Evolutionary conservation across 1,139 yeast genomes (phyloP).

Genomic region (Pichiaceae sp.): DNA sequence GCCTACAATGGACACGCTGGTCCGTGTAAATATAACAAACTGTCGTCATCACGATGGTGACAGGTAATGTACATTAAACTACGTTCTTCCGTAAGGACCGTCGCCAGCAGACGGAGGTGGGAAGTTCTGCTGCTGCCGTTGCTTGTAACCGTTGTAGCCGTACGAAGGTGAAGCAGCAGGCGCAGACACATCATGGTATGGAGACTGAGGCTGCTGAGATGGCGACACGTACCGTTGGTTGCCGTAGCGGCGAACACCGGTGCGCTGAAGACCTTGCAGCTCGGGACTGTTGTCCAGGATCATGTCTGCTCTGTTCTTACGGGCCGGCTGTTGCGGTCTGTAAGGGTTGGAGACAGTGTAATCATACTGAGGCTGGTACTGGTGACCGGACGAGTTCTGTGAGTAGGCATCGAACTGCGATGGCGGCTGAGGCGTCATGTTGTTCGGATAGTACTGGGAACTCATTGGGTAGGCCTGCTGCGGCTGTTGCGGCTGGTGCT

Average conservation of each 20-base stretch:
- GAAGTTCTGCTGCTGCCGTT: slow-evolving; percentile 1
- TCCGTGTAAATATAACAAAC: not conserved
- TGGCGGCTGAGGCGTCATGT: slow-evolving; percentile 1
- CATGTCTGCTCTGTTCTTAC: slow-evolving; percentile 12
- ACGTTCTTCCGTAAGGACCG: slow-evolving; percentile 21
- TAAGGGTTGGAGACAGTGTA: slow-evolving; percentile 1
- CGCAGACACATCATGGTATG: not conserved
- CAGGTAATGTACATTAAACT: not conserved
- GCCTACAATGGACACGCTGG: not conserved
- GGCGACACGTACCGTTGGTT: not conserved
- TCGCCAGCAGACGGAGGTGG: slow-evolving; percentile 7
- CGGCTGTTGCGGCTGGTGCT: slow-evolving; percentile 2
- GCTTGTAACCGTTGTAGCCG: not conserved
- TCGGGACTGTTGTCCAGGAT: slow-evolving; percentile 21
- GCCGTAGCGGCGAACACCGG: slow-evolving; percentile 16
- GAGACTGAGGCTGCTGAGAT: slow-evolving; percentile 5
- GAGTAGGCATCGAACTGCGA: slow-evolving; percentile 1
- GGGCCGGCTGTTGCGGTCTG: not conserved
- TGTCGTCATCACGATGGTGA: not conserved
- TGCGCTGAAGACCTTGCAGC: slow-evolving; percentile 10
- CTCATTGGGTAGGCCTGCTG: slow-evolving; percentile 5
- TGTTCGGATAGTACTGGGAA: slow-evolving; percentile 4
- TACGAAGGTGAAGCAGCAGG: too few species aligned
- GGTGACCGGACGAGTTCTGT: slow-evolving; percentile 1
- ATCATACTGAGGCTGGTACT: not conserved